A percentile compares a stretch with the other conserved stretches of the same genome.
These are phyloP conservation scores for Trichosporon ovoides DNA, from an alignment of 1,284 basidiomycete genomes.

Conservation along the genomic window DNA sequence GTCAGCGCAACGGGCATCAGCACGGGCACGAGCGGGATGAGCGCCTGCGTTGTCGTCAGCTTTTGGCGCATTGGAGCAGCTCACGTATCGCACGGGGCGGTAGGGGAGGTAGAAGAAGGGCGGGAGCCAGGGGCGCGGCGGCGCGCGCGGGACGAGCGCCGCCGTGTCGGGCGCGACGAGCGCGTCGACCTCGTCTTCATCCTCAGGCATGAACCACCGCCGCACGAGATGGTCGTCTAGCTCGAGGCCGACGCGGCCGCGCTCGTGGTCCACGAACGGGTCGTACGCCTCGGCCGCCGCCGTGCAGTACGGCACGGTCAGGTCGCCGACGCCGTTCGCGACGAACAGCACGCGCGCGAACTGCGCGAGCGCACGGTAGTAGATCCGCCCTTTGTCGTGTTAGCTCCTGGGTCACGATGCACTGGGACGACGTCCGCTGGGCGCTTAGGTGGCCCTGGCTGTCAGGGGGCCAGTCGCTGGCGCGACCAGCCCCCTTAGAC, in stretches of 20 bases:
- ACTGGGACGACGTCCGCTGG: no score
- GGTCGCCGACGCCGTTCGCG: conserved; percentile 77
- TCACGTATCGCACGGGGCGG: conserved; percentile 37
- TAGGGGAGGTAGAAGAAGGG: conserved; percentile 31
- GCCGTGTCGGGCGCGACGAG: conserved; percentile 10
- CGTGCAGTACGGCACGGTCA: conserved; percentile 76
- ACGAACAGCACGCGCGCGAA: conserved; percentile 74
- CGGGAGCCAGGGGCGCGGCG: conserved; percentile 19
- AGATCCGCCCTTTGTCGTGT: conserved; percentile 62
- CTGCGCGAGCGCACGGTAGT: conserved; percentile 64
- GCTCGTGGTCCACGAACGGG: conserved; percentile 59
- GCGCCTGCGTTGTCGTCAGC: conserved; percentile 21
- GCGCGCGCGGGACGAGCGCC: not conserved
- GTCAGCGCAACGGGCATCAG: conserved; percentile 32
- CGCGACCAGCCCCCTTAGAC: no score
- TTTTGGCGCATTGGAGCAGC: no score
- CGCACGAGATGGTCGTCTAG: conserved; percentile 32
- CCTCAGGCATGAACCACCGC: conserved; percentile 16
- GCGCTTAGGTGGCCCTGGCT: no score
- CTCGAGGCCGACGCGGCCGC: conserved; percentile 61
- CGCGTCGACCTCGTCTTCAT: conserved; percentile 27
- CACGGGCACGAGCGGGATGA: conserved; percentile 31
- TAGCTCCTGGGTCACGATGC: not conserved
- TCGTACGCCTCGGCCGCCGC: conserved; percentile 67
- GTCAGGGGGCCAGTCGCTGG: no score